Evolutionary conservation across 495 filamentous ascomycete genomes (phyloP).

Genomic region (Podospora anserina): DNA sequence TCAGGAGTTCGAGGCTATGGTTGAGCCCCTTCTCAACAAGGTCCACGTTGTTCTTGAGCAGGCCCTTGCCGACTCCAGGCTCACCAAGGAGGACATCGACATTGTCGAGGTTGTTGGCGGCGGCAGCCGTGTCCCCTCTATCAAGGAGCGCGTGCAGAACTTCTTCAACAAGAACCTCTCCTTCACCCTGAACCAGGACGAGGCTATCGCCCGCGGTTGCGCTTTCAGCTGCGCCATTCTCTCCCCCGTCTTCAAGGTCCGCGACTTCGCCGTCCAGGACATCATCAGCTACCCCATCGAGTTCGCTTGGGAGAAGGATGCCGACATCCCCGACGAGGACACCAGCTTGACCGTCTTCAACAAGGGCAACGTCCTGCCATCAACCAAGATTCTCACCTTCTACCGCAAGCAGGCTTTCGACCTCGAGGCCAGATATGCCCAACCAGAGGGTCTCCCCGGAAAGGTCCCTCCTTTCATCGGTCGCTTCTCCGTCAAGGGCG

Average conservation of each 20-base stretch:
- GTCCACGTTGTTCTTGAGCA: conserved; percentile 75
- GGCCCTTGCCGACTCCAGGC: conserved; percentile 85
- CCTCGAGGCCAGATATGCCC: conserved; percentile 88
- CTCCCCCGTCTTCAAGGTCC: conserved; percentile 96
- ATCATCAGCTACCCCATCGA: conserved; percentile 98
- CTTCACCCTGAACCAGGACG: conserved; percentile 97
- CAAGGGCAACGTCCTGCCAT: conserved; percentile 95
- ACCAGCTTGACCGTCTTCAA: conserved; percentile 97
- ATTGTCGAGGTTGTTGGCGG: conserved; percentile 91
- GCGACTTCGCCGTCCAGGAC: conserved; percentile 96
- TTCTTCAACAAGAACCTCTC: conserved; percentile 92
- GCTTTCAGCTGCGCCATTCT: conserved; percentile 98
- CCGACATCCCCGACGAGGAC: conserved; percentile 98
- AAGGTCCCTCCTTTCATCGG: conserved; percentile 94
- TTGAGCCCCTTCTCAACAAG: conserved; percentile 78
- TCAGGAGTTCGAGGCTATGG: conserved; percentile 87
- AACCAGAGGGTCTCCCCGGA: conserved; percentile 84
- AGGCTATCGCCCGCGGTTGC: conserved; percentile 92
- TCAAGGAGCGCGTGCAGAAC: conserved; percentile 84
- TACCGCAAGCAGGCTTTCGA: conserved; percentile 98
- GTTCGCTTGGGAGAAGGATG: conserved; percentile 98
- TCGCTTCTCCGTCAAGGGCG: conserved; percentile 88
- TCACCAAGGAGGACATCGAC: conserved; percentile 89
- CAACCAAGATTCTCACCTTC: conserved; percentile 99
- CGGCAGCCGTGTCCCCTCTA: conserved; percentile 84